Evolutionary conservation across 176 grass and related monocot genomes (phyloP).

Genomic region (Bonia amplexicaulis): DNA sequence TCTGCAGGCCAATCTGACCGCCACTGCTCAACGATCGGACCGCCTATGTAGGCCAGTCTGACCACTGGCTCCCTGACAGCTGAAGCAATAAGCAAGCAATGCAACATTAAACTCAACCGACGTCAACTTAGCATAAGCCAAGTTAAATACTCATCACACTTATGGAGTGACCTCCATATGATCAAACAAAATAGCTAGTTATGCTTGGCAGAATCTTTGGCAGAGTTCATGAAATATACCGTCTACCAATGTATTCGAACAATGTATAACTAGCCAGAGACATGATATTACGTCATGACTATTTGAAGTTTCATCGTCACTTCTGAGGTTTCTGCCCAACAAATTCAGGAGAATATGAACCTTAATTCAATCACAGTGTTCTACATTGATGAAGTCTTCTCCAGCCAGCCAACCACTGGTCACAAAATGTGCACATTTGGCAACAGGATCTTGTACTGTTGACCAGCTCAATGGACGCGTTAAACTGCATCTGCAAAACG

Average conservation of each 20-base stretch:
- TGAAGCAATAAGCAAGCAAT: too few relatives aligned
- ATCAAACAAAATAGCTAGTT: too few relatives aligned
- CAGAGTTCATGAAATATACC: background rate
- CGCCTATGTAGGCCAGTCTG: too few relatives aligned
- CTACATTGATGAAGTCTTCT: background rate
- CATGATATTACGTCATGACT: background rate
- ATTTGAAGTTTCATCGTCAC: background rate
- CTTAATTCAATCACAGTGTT: background rate
- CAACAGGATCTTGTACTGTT: background rate
- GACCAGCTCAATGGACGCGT: background rate
- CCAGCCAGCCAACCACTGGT: background rate
- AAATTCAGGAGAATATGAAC: background rate
- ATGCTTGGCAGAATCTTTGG: constrained; percentile 4
- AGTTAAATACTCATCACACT: too few relatives aligned
- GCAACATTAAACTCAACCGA: too few relatives aligned
- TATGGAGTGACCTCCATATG: too few relatives aligned
- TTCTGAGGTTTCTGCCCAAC: background rate
- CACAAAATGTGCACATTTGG: constrained; percentile 15
- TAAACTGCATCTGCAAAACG: constrained; percentile 5
- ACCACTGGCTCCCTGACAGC: too few relatives aligned
- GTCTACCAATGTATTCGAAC: background rate
- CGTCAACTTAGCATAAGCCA: too few relatives aligned
- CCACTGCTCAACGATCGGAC: too few relatives aligned
- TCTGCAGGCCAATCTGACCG: too few relatives aligned
- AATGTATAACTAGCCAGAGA: background rate